Evolutionary conservation across 208 protist species (phyloP), one percentile per base, ranked within the genome.

Genomic region (Naegleria fowleri): DNA sequence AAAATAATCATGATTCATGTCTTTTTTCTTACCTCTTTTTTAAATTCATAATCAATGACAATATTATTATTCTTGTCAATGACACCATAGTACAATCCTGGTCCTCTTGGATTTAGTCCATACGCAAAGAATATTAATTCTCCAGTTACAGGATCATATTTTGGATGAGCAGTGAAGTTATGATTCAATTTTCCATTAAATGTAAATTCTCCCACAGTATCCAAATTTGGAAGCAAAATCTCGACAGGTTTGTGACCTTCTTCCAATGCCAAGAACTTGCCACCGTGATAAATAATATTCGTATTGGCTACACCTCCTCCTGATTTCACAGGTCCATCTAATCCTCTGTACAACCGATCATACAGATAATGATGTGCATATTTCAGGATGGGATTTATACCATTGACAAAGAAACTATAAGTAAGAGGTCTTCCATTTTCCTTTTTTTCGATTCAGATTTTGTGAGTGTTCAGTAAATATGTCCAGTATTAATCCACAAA

Each of bases 121-220:
- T 91, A 91, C 2, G 76, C 90, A 48, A 91, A 91, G 13, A 91
- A 91, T 0, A 91, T 16, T 33, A 92, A 36, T 19, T 92, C 91
- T 43, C 41, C 41, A 25, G 36, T 92, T 0, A 13, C 16, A 58
- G 91, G 52, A 85, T 92, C 91, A 22, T 90, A 5, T 52, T 92
- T 92, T 16, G 91, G 91, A 90, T 92, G 91, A n/a, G 91, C 91
- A 0, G 83, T 85, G 2, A 86, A 41, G 11, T 41, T 83, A 87
- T 55, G 39, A 36, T 88, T 48, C 33, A 43, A 51, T 89, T 88
- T 67, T 39, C 52, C 75, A 39, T 91, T 55, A 19, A 55, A 79
- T 25, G 29, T 25, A 67, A 39, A 43, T 15, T 39, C n/a, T 19
- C 83, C 25, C 39, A 84, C 11, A 25, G 86, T 89, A 67, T 89